phyloP scores from a whole-genome alignment of 108 stramenopile genomes.

The Parmales sp. region DNA sequence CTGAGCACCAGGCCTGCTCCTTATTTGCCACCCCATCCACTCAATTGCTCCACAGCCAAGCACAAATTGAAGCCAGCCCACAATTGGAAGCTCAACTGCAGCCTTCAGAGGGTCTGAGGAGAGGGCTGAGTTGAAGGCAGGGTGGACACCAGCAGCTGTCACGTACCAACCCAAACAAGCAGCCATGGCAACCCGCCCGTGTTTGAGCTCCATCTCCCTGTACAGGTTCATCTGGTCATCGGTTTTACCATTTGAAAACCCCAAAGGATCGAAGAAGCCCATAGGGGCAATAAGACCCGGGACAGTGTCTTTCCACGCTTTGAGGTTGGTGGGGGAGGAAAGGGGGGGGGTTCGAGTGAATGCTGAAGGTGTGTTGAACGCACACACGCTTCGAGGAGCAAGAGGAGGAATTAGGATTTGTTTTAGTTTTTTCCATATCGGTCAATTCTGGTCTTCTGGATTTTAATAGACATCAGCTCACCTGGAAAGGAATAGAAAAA shows the following conservation, averaged over 20 bases:
- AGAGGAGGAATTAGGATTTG: no score
- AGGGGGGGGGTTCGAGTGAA: conserved; percentile 22
- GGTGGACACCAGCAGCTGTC: conserved; percentile 74
- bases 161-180: conserved; percentile 90
- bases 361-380: no score
- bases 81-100: conserved; percentile 59
- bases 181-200: conserved; percentile 94
- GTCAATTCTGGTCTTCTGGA: no score
- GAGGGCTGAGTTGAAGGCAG: conserved; percentile 66
- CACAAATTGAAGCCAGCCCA: conserved; percentile 81
- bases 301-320: conserved; percentile 62
- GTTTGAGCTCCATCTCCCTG: conserved; percentile 90
- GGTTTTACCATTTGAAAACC: conserved; percentile 59
- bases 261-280: conserved; percentile 82
- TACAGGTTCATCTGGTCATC: conserved; percentile 70
- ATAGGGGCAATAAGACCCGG: conserved; percentile 69
- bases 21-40: conserved; percentile 73
- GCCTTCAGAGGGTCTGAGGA: conserved; percentile 73
- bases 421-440: no score
- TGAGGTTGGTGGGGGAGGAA: conserved; percentile 24
- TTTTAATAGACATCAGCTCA: no score
- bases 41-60: conserved; percentile 82
- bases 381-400: no score
- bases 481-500: no score
- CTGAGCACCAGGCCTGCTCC: conserved; percentile 56